Evolutionary conservation across 495 filamentous ascomycete genomes (phyloP), one percentile per base, ranked within the genome.

Genomic region (Penicillium silybi): DNA sequence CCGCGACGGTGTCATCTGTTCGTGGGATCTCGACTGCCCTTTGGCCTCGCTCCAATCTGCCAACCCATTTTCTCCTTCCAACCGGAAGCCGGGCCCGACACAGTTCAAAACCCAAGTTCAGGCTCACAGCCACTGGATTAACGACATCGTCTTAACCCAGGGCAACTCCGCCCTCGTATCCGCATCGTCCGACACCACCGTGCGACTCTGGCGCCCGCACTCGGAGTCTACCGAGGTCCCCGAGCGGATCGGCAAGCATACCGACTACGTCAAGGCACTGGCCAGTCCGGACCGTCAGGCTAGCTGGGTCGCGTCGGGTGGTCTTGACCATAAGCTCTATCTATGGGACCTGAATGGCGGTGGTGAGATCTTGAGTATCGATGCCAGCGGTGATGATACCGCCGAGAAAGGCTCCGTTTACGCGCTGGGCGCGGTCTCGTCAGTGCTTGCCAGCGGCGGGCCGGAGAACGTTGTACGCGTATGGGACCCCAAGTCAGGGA

Each of bases 121-220:
- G 62, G 95, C 93, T 11, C 93, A 98, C 66, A 97, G 92, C 23
- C 92, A 97, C 69, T 97, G 93, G 93, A 87, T 98, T 67, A 97
- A 97, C 65, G 92, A 97, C 61, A 89, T 98, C 52, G 82, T 85
- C n/a, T 82, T 97, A 47, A 85, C 87, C 23, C 80, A 91, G 59
- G 82, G 85, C 44, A 89, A 96, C 64, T 80, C 84, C 16, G 90
- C 90, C 6, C 75, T 98, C 10, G 88, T 97, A 7, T 96, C 95
- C 10, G 92, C 90, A 18, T 97, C 93, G 4, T 97, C 95, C 11
- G 93, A 98, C 69, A 85, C 95, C 26, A 92, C 89, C 9, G 92
- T 98, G 43, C 90, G 95, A 68, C 76, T 95, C 64, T 98, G 93
- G 93, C 83, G 92, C 53, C 93, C 93, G n/a, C 80, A 85, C 46